Conservation (phyloP, 2,329 filamentous ascomycete genomes). For the Pseudopyrenochaeta lycopersici region DNA sequence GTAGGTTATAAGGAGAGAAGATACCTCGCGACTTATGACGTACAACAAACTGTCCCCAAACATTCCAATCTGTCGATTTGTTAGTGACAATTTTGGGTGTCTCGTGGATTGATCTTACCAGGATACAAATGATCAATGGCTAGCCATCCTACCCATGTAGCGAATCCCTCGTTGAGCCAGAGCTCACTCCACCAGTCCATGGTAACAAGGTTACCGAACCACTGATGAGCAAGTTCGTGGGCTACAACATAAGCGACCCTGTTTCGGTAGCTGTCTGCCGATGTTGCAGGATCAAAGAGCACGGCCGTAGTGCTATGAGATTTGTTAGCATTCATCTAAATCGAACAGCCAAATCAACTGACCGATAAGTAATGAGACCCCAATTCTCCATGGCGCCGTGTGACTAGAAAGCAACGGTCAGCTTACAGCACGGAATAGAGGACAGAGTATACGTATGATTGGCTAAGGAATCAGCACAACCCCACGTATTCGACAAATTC, state of each 20-base stretch:
- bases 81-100: conserved; percentile 10
- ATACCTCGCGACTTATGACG: conserved; percentile 66
- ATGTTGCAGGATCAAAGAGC: conserved; percentile 92
- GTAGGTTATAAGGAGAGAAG: conserved; percentile 34
- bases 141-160: conserved; percentile 97
- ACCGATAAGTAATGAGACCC: conserved; percentile 93
- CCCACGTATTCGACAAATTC: not conserved
- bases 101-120: conserved; percentile 50
- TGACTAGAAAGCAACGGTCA: conserved; percentile 60
- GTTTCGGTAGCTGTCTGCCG: conserved; percentile 90
- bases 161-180: conserved; percentile 96
- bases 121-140: conserved; percentile 91
- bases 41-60: conserved; percentile 95
- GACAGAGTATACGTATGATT: conserved; percentile 51
- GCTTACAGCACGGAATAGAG: conserved; percentile 30
- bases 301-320: conserved; percentile 77
- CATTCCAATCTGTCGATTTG: conserved; percentile 77
- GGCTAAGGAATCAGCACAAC: conserved; percentile 44
- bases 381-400: conserved; percentile 97
- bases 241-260: conserved; percentile 95
- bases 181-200: conserved; percentile 96
- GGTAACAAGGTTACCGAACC: conserved; percentile 94
- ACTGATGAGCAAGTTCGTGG: conserved; percentile 96
- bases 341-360: conserved; percentile 2
- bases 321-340: conserved; percentile 9